Evolutionary conservation across 2,329 filamentous ascomycete genomes (phyloP), one percentile per base, ranked within the genome.

Genomic region (Scedosporium apiospermum): DNA sequence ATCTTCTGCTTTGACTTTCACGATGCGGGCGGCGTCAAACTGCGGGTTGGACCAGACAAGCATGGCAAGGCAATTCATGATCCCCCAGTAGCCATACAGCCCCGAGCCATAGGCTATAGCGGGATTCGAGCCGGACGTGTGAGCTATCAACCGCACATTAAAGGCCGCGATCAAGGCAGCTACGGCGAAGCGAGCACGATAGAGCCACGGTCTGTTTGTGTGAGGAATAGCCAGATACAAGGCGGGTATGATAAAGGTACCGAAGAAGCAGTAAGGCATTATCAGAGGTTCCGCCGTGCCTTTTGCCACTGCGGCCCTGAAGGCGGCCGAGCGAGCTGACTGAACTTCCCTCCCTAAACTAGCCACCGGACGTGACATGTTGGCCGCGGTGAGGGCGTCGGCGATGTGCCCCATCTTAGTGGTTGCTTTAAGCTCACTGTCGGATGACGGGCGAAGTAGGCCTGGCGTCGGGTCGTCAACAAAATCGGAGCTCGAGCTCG

Each of bases 201-300:
- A 82, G 10, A 85, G 66, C 79, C 79, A 82, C 4, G 77, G 77
- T 7, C 78, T 74, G 1, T 74, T 71, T 38, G 71, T 74, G 67
- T 87, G 83, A 1, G 83, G 82, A 64, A 87, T 75, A 58, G 79
- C 72, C 14, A 88, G 76, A 70, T 85, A 88, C 3, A 83, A 65
- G 1, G 78, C 70, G 0, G 82, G 81, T 2, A 88, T 62, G 51
- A 84, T 58, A 55, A 81, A 74, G 30, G 76, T 68, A 3, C 77
- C 79, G 23, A 83, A 64, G 6, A 85, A 63, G 62, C 77, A 74
- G 63, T 82, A 80, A 0, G 83, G 84, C 6, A 87, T 46, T 18
- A 87, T 67, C 18, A 86, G 74, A 2, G 82, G 83, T 51, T 72
- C 73, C 38, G 75, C 69, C 6, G 66, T 69, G 55, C 80, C 80